A percentile compares a stretch with the other conserved stretches of the same genome.
phyloP scores from a whole-genome alignment of 148 eudicot species.

The Rhododendron vialii region DNA sequence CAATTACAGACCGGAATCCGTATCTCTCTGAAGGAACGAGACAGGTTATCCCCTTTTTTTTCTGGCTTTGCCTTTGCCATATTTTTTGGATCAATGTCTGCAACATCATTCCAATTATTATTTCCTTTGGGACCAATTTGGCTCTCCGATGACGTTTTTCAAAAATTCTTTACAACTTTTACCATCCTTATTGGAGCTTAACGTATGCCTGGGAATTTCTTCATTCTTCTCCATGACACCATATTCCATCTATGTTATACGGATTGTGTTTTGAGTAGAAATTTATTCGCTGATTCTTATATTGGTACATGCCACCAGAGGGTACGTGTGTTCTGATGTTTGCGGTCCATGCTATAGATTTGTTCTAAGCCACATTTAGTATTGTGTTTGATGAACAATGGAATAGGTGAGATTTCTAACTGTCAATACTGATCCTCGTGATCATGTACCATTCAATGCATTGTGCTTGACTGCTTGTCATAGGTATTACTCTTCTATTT shows the following conservation, averaged over 20 bases:
- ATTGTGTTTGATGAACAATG: not conserved
- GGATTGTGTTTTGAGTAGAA: not conserved
- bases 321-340: not conserved
- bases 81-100: not conserved
- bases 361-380: not conserved
- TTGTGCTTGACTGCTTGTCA: not conserved
- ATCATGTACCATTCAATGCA: not conserved
- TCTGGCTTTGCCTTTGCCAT: not conserved
- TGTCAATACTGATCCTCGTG: not conserved
- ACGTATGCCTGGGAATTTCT: not conserved
- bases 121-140: not conserved
- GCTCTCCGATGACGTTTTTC: not conserved
- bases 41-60: constrained; percentile 51
- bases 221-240: not conserved
- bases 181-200: not conserved
- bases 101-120: not conserved
- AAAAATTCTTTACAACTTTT: not conserved
- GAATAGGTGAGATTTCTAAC: not conserved
- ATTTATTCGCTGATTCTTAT: not conserved
- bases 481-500: not conserved
- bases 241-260: not conserved
- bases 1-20: constrained; percentile 84
- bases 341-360: not conserved
- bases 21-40: constrained; percentile 92
- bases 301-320: not conserved